Conservation (phyloP, 2,329 filamentous ascomycete genomes). For the Aspergillus vadensis region DNA sequence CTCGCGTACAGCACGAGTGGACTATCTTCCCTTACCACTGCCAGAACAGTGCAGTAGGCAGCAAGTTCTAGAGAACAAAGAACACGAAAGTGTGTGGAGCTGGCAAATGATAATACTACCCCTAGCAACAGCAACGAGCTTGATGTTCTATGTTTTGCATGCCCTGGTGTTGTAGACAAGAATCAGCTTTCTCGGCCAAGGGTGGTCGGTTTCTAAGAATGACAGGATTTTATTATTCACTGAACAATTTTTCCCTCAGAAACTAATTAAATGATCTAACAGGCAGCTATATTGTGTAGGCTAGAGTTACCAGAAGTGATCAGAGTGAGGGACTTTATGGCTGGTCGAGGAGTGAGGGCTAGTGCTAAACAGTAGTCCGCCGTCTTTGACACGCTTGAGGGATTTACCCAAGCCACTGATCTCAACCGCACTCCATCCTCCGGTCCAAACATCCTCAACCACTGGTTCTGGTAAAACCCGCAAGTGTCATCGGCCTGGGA, state of each 20-base stretch:
- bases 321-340: neutral
- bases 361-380: neutral
- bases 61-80: neutral
- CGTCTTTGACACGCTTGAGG: neutral
- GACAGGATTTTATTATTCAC: neutral
- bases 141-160: neutral
- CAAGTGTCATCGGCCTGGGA: neutral
- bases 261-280: neutral
- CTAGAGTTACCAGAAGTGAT: neutral
- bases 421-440: neutral
- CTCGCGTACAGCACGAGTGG: constrained; percentile 2
- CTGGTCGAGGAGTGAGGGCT: neutral
- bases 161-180: neutral
- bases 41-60: no score
- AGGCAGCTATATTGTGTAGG: neutral
- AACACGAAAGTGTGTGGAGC: neutral
- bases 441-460: neutral
- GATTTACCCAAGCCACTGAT: constrained; percentile 12
- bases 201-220: neutral
- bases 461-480: constrained; percentile 5
- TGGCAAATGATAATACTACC: neutral
- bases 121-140: neutral
- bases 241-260: neutral
- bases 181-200: neutral
- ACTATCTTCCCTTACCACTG: constrained; percentile 2